Percentiles rank a stretch among this genome's conserved stretches.
Evolutionary conservation across 2,329 filamentous ascomycete genomes (phyloP).

Genomic region (Chaetomium sp.): DNA sequence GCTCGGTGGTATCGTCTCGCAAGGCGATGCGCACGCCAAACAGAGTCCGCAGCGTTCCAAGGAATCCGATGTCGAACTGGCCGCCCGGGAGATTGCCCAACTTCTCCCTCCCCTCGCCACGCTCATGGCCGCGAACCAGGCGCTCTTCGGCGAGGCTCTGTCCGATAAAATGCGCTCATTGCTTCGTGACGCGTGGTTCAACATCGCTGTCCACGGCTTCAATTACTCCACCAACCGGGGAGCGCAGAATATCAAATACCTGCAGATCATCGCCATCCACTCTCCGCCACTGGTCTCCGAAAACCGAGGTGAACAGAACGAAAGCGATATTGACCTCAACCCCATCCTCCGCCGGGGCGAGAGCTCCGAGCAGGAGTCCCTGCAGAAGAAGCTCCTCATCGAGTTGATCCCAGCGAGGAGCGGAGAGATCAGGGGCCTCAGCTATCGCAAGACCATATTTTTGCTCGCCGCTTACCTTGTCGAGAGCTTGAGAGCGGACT

Average conservation of each 20-base stretch:
- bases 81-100: conserved; percentile 80
- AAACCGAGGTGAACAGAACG: conserved; percentile 79
- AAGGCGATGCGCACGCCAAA: conserved; percentile 65
- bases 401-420: conserved; percentile 70
- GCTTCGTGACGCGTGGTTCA: conserved; percentile 94
- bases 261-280: conserved; percentile 78
- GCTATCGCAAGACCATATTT: conserved; percentile 87
- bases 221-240: conserved; percentile 66
- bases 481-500: conserved; percentile 77
- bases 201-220: conserved; percentile 91
- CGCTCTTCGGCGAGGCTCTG: conserved; percentile 39
- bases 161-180: conserved; percentile 62
- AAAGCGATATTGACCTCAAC: conserved; percentile 96
- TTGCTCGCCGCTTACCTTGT: conserved; percentile 85
- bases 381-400: conserved; percentile 73
- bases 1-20: conserved; percentile 80
- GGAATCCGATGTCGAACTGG: conserved; percentile 72
- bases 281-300: conserved; percentile 83
- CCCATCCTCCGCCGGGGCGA: conserved; percentile 84
- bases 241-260: conserved; percentile 65
- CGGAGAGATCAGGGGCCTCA: conserved; percentile 71
- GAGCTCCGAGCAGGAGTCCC: conserved; percentile 66
- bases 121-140: conserved; percentile 63
- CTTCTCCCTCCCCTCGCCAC: conserved; percentile 81
- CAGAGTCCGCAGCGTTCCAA: conserved; percentile 62